Conservation (phyloP, 768 basidiomycete species). For the Lactarius hengduanensis region DNA sequence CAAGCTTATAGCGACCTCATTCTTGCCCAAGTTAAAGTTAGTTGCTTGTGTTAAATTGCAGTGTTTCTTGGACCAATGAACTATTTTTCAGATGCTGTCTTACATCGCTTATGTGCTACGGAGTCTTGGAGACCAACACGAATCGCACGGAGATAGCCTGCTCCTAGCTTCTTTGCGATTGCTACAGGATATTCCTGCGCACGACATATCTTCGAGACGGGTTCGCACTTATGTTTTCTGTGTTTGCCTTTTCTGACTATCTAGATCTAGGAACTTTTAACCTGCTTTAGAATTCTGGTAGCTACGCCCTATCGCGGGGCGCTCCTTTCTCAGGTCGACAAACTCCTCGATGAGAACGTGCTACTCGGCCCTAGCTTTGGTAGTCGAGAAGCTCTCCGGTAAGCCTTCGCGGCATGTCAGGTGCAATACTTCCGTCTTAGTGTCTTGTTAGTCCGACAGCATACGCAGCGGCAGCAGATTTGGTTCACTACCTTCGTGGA, state of each 20-base stretch:
- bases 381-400: constrained; percentile 84
- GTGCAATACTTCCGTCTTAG: neutral
- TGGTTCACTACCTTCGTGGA: constrained; percentile 85
- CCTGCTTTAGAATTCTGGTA: constrained; percentile 88
- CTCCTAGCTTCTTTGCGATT: constrained; percentile 81
- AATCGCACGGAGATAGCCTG: constrained; percentile 76
- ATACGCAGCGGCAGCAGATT: constrained; percentile 87
- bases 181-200: constrained; percentile 89
- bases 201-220: constrained; percentile 78
- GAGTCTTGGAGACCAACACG: constrained; percentile 57
- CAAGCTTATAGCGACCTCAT: constrained; percentile 79
- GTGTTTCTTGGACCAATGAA: neutral
- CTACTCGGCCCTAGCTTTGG: constrained; percentile 83
- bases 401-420: constrained; percentile 30
- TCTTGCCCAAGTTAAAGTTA: constrained; percentile 86
- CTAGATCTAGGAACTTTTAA: constrained; percentile 75
- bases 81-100: constrained; percentile 72
- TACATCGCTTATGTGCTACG: constrained; percentile 90
- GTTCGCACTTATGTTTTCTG: constrained; percentile 40
- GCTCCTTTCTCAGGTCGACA: constrained; percentile 80
- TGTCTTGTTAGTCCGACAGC: constrained; percentile 58
- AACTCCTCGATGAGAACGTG: constrained; percentile 87
- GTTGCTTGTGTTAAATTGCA: constrained; percentile 20
- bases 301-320: constrained; percentile 74
- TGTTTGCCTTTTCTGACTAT: constrained; percentile 4